These are phyloP conservation scores for Penicillium vulpinum DNA, from an alignment of 2,329 filamentous ascomycete species.

Conservation along the genomic window DNA sequence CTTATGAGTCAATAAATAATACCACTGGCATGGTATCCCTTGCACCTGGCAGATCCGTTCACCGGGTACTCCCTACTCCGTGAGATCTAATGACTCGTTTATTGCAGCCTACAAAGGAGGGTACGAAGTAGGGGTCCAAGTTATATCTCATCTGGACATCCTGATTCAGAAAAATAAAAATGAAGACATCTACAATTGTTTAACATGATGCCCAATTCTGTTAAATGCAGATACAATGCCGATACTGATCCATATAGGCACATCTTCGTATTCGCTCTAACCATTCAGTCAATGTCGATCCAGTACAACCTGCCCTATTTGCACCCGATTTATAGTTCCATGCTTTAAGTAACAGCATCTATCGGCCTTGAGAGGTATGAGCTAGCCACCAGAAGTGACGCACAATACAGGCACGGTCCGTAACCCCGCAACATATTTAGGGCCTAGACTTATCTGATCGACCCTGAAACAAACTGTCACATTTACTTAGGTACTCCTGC, in stretches of 20 bases:
- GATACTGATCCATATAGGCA: neutral
- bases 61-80: neutral
- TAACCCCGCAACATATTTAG: neutral
- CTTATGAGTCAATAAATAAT: neutral
- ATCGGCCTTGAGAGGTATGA: neutral
- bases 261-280: neutral
- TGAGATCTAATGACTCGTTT: neutral
- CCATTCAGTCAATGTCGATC: neutral
- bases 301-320: neutral
- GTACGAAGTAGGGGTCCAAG: neutral
- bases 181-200: neutral
- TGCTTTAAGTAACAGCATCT: neutral
- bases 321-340: neutral
- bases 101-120: too few species aligned
- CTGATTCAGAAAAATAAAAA: neutral
- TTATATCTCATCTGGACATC: neutral
- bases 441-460: slow-evolving; percentile 14
- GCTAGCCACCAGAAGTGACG: neutral
- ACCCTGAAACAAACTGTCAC: neutral
- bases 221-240: neutral
- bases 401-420: neutral
- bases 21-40: neutral
- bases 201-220: neutral
- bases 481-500: neutral
- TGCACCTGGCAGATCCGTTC: neutral